These are phyloP conservation scores for Ustilago bromivora DNA, from an alignment of 1,284 basidiomycete genomes.

Conservation along the genomic window DNA sequence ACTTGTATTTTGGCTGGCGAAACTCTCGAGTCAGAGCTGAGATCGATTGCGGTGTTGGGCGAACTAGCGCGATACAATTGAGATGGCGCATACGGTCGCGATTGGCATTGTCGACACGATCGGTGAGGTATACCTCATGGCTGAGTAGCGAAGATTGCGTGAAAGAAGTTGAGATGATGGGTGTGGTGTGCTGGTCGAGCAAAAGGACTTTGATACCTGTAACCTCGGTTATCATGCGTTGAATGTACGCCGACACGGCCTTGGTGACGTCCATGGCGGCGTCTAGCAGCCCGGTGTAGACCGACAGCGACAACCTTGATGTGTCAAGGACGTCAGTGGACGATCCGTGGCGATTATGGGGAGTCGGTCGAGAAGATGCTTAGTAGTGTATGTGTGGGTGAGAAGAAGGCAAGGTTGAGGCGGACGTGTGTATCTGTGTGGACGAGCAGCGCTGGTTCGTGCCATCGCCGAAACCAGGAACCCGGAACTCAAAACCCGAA, in stretches of 20 bases:
- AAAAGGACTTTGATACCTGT: constrained; percentile 95
- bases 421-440: constrained; percentile 9
- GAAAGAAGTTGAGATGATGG: constrained; percentile 92
- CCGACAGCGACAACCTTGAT: neutral
- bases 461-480: constrained; percentile 33
- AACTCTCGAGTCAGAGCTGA: constrained; percentile 86
- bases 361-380: neutral
- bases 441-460: constrained; percentile 23
- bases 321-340: no score
- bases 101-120: constrained; percentile 85
- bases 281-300: neutral
- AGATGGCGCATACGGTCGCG: constrained; percentile 83
- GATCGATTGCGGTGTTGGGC: constrained; percentile 83
- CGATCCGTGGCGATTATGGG: neutral
- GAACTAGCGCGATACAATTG: constrained; percentile 94
- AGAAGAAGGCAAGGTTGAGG: neutral
- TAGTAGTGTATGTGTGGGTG: neutral
- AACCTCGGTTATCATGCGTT: constrained; percentile 87
- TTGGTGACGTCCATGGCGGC: constrained; percentile 89
- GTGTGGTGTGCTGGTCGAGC: constrained; percentile 94
- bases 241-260: constrained; percentile 92
- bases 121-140: constrained; percentile 97
- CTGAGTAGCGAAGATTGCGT: constrained; percentile 94
- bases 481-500: neutral
- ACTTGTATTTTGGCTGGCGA: constrained; percentile 83